phyloP scores from a whole-genome alignment of 805 yeast genomes.

The Wickerhamiella sergipiensis region DNA sequence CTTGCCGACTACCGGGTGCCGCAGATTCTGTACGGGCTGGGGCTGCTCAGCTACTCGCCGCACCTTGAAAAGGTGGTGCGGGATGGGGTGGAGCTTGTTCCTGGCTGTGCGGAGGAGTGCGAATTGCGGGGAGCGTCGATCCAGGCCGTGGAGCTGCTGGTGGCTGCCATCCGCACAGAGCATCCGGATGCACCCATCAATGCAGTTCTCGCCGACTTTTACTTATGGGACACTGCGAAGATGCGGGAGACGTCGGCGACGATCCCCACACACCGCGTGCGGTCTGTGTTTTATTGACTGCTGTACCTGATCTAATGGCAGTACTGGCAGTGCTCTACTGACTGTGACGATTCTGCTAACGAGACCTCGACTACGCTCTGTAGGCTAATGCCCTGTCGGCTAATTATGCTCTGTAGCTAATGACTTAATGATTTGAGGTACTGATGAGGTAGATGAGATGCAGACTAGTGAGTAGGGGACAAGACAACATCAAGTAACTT shows the following conservation, averaged over 20 bases:
- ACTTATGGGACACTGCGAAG: slow-evolving; percentile 34
- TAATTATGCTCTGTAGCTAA: too few relatives aligned
- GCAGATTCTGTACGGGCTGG: slow-evolving; percentile 27
- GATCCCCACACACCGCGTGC: slow-evolving; percentile 27
- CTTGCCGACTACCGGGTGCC: slow-evolving; percentile 36
- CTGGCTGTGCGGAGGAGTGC: slow-evolving; percentile 26
- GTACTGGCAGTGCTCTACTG: too few relatives aligned
- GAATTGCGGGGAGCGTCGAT: slow-evolving; percentile 32
- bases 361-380: too few relatives aligned
- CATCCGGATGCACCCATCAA: slow-evolving; percentile 19
- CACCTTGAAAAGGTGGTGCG: slow-evolving; percentile 16
- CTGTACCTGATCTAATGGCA: too few relatives aligned
- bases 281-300: slow-evolving; percentile 25
- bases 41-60: slow-evolving; percentile 25
- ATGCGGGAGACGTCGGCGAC: slow-evolving; percentile 20
- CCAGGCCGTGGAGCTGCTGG: slow-evolving; percentile 28
- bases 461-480: too few relatives aligned
- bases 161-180: slow-evolving; percentile 13
- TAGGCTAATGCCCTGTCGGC: too few relatives aligned
- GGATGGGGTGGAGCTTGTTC: slow-evolving; percentile 13
- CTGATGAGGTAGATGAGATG: too few relatives aligned
- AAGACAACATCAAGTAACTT: slow-evolving; percentile 12
- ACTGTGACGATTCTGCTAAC: background rate
- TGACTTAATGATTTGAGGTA: too few relatives aligned
- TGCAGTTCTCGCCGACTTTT: slow-evolving; percentile 30